phyloP scores from a whole-genome alignment of 192 early-diverging fungal species.

The Coemansia sp. region DNA sequence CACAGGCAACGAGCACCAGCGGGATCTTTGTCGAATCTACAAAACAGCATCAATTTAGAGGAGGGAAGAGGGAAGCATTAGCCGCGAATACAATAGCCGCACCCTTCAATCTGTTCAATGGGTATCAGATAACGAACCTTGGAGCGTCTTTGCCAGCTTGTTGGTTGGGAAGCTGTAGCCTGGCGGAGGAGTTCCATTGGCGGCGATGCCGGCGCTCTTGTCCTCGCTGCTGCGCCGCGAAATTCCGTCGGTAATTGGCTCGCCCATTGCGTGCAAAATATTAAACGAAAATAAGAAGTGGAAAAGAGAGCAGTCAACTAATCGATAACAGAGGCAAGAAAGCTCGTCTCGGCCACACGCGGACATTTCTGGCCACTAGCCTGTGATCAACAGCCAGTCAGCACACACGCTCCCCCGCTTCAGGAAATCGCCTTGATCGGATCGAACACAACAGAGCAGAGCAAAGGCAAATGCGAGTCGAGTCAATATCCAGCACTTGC shows the following conservation, averaged over 20 bases:
- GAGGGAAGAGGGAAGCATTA: too few relatives aligned
- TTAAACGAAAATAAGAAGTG: not conserved
- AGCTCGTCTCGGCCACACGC: not conserved
- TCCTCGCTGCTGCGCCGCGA: constrained; percentile 24
- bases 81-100: too few relatives aligned
- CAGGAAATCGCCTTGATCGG: too few relatives aligned
- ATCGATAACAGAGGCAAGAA: not conserved
- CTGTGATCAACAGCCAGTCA: too few relatives aligned
- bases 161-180: constrained; percentile 48
- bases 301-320: not conserved
- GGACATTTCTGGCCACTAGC: not conserved
- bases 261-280: constrained; percentile 22
- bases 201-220: constrained; percentile 15
- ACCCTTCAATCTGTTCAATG: too few relatives aligned
- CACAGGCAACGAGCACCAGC: constrained; percentile 91
- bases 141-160: constrained; percentile 50
- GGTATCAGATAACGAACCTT: constrained; percentile 13
- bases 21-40: constrained; percentile 59
- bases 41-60: too few relatives aligned
- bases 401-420: too few relatives aligned
- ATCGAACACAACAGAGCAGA: not conserved
- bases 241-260: constrained; percentile 54
- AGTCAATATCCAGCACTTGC: too few relatives aligned
- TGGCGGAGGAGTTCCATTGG: constrained; percentile 46
- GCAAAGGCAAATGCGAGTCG: too few relatives aligned